Conservation (phyloP, 169 alveolate species). For the Eimeria praecox region DNA sequence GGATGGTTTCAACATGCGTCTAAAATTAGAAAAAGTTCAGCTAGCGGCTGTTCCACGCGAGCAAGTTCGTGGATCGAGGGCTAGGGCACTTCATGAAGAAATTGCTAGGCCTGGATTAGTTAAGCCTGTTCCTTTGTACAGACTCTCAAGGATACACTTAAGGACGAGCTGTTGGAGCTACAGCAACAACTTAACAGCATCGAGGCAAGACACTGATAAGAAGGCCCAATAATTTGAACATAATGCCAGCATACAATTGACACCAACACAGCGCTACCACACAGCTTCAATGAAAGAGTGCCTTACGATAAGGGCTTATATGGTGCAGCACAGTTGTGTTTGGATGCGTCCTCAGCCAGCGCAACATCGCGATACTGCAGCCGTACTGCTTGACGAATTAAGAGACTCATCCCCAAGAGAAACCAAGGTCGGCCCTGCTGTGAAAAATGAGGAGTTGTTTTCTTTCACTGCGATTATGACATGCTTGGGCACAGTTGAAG, state of each 20-base stretch:
- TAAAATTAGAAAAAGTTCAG: not conserved
- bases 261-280: no score
- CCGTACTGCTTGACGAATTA: slow-evolving; percentile 59
- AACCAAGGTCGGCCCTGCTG: slow-evolving; percentile 36
- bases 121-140: not conserved
- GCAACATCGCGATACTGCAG: slow-evolving; percentile 73
- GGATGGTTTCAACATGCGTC: not conserved
- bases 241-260: not conserved
- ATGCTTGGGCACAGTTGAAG: not conserved
- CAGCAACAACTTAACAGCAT: slow-evolving; percentile 69
- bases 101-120: not conserved
- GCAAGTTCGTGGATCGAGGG: not conserved
- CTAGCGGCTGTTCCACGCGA: not conserved
- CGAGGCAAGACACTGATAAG: slow-evolving; percentile 53
- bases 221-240: not conserved
- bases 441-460: not conserved
- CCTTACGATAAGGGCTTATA: not conserved
- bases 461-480: not conserved
- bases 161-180: slow-evolving; percentile 70
- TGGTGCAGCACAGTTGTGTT: not conserved
- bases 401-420: not conserved
- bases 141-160: slow-evolving; percentile 75
- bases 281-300: not conserved
- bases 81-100: not conserved
- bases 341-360: slow-evolving; percentile 40